These are phyloP conservation scores for Ulvella scutata DNA, from an alignment of 139 green algal genomes.

Conservation along the genomic window DNA sequence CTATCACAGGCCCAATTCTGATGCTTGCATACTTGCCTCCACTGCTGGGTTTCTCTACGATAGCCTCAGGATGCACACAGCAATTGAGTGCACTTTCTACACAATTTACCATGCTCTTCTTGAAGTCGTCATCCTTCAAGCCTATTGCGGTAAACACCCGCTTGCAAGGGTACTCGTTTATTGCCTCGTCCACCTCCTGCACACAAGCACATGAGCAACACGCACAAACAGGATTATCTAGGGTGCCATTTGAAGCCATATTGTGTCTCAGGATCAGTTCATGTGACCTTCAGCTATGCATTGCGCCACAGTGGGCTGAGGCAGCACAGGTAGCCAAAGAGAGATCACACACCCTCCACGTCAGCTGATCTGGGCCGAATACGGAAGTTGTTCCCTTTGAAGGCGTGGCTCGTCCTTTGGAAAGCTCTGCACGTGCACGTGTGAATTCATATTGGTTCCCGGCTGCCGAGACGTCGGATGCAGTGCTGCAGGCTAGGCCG, in stretches of 20 bases:
- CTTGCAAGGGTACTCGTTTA: background rate
- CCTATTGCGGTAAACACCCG: background rate
- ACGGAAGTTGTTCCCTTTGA: background rate
- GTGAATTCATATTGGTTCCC: background rate
- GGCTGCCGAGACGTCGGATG: background rate
- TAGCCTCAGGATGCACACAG: background rate
- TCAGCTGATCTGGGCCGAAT: background rate
- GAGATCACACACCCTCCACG: background rate
- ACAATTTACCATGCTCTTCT: background rate
- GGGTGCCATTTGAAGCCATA: background rate
- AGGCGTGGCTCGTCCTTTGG: background rate
- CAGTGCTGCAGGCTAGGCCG: background rate
- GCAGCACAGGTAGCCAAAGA: background rate
- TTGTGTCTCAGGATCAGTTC: background rate
- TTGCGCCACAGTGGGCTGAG: background rate
- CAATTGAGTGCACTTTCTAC: background rate
- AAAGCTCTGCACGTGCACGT: background rate
- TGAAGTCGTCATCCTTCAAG: background rate
- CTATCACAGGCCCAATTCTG: background rate
- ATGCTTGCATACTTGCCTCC: background rate
- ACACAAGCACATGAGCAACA: background rate
- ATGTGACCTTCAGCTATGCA: background rate
- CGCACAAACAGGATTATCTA: background rate
- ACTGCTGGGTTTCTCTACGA: background rate
- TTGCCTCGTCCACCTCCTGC: background rate